Evolutionary conservation across 805 yeast genomes (phyloP).

Genomic region (Kodamaea leandrae): DNA sequence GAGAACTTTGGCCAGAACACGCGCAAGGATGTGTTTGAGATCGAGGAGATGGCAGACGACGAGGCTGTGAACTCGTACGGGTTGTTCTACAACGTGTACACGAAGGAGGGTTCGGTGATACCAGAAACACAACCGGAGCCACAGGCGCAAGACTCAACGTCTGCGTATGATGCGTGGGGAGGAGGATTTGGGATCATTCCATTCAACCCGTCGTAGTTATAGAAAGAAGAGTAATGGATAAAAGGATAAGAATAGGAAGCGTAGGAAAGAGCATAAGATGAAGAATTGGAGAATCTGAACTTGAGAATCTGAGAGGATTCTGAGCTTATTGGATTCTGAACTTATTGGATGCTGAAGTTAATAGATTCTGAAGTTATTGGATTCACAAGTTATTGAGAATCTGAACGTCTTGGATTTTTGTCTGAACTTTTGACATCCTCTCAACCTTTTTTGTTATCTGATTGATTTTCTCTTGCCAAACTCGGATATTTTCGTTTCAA

Average conservation of each 20-base stretch:
- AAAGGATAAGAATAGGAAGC: constrained; percentile 1
- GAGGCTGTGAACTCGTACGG: constrained; percentile 37
- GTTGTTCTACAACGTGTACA: constrained; percentile 35
- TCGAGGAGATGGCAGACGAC: constrained; percentile 34
- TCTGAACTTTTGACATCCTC: neutral
- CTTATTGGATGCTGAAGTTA: too few species aligned
- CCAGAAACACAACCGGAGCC: constrained; percentile 15
- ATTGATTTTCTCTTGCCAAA: neutral
- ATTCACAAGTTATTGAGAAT: too few species aligned
- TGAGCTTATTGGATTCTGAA: too few species aligned
- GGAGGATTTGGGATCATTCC: constrained; percentile 41
- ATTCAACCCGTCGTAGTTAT: constrained; percentile 37
- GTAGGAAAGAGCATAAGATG: too few species aligned
- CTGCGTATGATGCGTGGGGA: constrained; percentile 31
- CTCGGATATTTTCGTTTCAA: too few species aligned
- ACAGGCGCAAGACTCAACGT: constrained; percentile 9
- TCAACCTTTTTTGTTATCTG: neutral
- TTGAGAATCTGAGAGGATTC: too few species aligned
- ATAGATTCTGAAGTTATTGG: too few species aligned
- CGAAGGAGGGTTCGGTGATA: constrained; percentile 30
- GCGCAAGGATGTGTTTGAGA: constrained; percentile 8
- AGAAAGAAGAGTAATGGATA: too few species aligned
- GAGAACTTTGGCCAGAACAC: neutral
- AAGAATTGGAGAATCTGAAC: neutral
- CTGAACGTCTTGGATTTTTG: too few species aligned